Evolutionary conservation across 768 basidiomycete species (phyloP).

Genomic region (Terana coerulea): DNA sequence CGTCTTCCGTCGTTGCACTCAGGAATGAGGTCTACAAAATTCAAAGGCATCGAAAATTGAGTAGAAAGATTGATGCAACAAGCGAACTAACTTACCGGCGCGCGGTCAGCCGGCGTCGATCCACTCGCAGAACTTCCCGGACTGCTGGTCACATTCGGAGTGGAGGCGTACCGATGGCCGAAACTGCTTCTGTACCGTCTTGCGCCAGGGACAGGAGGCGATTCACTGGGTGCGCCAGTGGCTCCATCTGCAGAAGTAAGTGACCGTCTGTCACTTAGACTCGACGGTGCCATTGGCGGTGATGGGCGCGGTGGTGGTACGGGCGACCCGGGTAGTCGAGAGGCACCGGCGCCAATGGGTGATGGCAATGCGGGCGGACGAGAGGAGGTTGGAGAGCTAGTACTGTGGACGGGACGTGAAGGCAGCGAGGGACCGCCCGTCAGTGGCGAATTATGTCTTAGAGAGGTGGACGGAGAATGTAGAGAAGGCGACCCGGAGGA

Average conservation of each 20-base stretch:
- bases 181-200: constrained; percentile 80
- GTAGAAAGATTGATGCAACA: constrained; percentile 8
- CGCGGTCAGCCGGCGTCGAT: constrained; percentile 23
- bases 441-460: constrained; percentile 44
- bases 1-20: constrained; percentile 57
- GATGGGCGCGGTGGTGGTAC: constrained; percentile 36
- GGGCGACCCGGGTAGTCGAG: constrained; percentile 25
- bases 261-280: constrained; percentile 39
- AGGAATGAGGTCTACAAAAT: constrained; percentile 40
- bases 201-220: constrained; percentile 24
- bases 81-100: constrained; percentile 7
- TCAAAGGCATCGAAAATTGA: not conserved
- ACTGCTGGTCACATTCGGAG: constrained; percentile 33
- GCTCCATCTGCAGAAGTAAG: constrained; percentile 29
- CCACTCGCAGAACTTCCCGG: constrained; percentile 39
- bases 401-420: constrained; percentile 31
- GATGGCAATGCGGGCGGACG: constrained; percentile 34
- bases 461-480: constrained; percentile 45
- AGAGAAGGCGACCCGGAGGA: constrained; percentile 47
- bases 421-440: constrained; percentile 33
- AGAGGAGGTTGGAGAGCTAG: constrained; percentile 40
- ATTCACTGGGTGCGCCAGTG: constrained; percentile 11
- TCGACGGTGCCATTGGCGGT: constrained; percentile 36
- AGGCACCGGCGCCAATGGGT: constrained; percentile 29
- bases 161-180: constrained; percentile 58